Evolutionary conservation across 306 rosid genomes (phyloP), one percentile per base, ranked within the genome.

Genomic region (Cucurbita maxima): DNA sequence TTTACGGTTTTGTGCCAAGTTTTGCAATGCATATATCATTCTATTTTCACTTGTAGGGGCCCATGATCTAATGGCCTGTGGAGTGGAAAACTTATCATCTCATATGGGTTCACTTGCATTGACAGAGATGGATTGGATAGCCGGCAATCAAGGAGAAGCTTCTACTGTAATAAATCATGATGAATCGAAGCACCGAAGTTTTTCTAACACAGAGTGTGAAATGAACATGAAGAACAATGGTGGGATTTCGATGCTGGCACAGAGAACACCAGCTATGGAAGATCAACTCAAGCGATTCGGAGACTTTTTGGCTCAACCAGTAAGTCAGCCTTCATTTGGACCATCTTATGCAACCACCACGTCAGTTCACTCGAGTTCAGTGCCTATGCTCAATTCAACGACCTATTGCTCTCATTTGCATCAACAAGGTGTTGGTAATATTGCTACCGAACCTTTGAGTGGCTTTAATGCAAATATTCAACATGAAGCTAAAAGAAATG

Each of bases 61-160:
- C 91, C 74, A 78, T 90, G 88, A 84, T 86, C 79, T 71, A 82
- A 87, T 81, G 90, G 90, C 91, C 90, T 87, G 81, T 85, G 87
- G 86, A 63, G 87, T 85, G 90, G 92, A 85, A 78, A 86, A 83
- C 85, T 83, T 94, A 82, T 87, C 86, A 74, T 88, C 96, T 94
- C 88, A 90, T 82, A 81, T 88, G 90, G 77, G 80, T 90, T 94
- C 94, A 84, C 96, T 90, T 90, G 93, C 89, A 76, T 90, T 94
- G 84, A 85, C 96, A 90, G 98, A 90, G 87, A 94, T 89, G 88
- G 96, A 94, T 10, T 91, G 94, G 88, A 74, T 80, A 19, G 78
- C 84, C 15, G 78, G 84, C 80, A 80, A 72, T 77, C 96, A 83
- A 62, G 82, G 71, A 6, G 96, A 87, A 50, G 80, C 84, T 76